Conservation (phyloP, 1,284 basidiomycete species). For the Cryptococcus jaspeensis region DNA sequence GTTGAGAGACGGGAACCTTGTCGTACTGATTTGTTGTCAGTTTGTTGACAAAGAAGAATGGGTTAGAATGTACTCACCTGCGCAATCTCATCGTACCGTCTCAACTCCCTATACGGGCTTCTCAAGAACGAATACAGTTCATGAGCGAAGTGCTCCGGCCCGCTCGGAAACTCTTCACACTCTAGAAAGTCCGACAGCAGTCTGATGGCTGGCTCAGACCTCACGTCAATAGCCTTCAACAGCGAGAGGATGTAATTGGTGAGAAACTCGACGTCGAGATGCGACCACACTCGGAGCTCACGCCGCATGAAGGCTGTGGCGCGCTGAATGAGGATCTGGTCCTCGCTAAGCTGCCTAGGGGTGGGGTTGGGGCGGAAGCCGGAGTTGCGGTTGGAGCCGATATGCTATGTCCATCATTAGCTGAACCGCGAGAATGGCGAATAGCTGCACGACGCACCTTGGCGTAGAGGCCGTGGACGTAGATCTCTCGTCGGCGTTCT, state of each 20-base stretch:
- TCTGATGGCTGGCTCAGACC: slow-evolving; percentile 77
- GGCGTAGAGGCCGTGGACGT: slow-evolving; percentile 70
- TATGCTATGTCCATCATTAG: slow-evolving; percentile 60
- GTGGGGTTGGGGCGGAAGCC: slow-evolving; percentile 77
- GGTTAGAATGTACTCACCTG: slow-evolving; percentile 68
- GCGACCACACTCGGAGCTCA: slow-evolving; percentile 77
- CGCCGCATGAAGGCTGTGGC: slow-evolving; percentile 76
- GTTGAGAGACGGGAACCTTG: not conserved
- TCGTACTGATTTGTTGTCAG: slow-evolving; percentile 30
- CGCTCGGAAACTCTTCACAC: slow-evolving; percentile 59
- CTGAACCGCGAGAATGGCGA: not conserved
- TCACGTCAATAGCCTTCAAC: slow-evolving; percentile 82
- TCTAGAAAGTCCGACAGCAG: slow-evolving; percentile 80
- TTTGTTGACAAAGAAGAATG: not conserved
- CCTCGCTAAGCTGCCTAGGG: slow-evolving; percentile 71
- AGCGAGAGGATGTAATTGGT: slow-evolving; percentile 73
- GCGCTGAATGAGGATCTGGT: slow-evolving; percentile 54
- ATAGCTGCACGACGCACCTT: slow-evolving; percentile 59
- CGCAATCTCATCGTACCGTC: slow-evolving; percentile 72
- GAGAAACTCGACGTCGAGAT: slow-evolving; percentile 69
- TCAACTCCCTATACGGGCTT: slow-evolving; percentile 76
- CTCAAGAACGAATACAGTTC: slow-evolving; percentile 82
- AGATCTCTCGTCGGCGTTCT: slow-evolving; percentile 63
- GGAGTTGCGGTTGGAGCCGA: slow-evolving; percentile 77
- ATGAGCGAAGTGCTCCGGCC: slow-evolving; percentile 86